phyloP scores from a whole-genome alignment of 164 flowering plant genomes.

The Taxillus chinensis region DNA sequence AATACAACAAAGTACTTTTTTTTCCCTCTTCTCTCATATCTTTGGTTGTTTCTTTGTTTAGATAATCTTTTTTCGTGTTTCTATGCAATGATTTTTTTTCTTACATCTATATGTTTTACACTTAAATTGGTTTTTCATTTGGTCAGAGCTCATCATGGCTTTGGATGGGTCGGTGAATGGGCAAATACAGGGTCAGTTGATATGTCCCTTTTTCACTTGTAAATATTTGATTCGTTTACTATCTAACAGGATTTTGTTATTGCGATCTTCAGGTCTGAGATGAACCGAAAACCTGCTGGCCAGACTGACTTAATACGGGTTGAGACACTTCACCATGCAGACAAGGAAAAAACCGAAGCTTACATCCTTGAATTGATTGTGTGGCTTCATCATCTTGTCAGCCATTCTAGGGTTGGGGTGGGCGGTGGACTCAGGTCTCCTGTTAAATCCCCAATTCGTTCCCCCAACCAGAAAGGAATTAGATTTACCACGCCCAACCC shows the following conservation, averaged over 20 bases:
- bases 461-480: slow-evolving; percentile 48
- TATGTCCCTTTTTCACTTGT: background rate
- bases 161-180: slow-evolving; percentile 99
- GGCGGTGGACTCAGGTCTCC: slow-evolving; percentile 61
- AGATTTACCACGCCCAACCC: slow-evolving; percentile 25
- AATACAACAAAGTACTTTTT: slow-evolving; percentile 82
- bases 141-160: slow-evolving; percentile 92
- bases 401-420: slow-evolving; percentile 35
- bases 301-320: slow-evolving; percentile 61
- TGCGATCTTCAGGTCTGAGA: slow-evolving; percentile 51
- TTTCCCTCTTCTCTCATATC: background rate
- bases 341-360: slow-evolving; percentile 77
- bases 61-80: background rate
- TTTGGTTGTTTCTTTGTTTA: background rate
- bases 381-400: slow-evolving; percentile 88
- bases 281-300: slow-evolving; percentile 52
- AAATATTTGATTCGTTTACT: background rate
- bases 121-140: slow-evolving; percentile 3
- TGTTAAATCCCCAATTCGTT: slow-evolving; percentile 65
- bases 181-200: slow-evolving; percentile 84
- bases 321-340: slow-evolving; percentile 93
- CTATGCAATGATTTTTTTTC: background rate
- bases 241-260: background rate
- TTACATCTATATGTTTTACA: background rate
- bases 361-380: slow-evolving; percentile 77